Conservation (phyloP, 2,329 filamentous ascomycete species). For the Sporothrix inflata region DNA sequence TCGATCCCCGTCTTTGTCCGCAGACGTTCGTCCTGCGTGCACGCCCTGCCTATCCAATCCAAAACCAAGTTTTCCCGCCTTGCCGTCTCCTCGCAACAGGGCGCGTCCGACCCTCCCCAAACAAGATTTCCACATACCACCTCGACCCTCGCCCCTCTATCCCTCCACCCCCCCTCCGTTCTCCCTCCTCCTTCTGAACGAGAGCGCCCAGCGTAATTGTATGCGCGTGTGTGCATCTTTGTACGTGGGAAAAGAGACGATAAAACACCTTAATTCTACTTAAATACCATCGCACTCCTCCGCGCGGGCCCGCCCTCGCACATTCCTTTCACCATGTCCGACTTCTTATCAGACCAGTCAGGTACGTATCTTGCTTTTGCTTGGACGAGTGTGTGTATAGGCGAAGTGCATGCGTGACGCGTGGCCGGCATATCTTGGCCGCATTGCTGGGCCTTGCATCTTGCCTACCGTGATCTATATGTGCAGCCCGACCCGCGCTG, state of each 20-base stretch:
- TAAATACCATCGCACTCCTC: constrained; percentile 6
- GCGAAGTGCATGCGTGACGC: constrained; percentile 25
- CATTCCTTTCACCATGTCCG: constrained; percentile 29
- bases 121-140: constrained; percentile 11
- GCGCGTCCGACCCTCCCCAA: constrained; percentile 6
- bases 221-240: constrained; percentile 6
- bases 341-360: constrained; percentile 32
- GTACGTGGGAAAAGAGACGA: constrained; percentile 15
- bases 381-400: not conserved
- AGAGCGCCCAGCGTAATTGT: not conserved
- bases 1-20: constrained; percentile 25
- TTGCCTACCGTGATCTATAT: constrained; percentile 9
- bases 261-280: not conserved
- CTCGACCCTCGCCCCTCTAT: constrained; percentile 7
- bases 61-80: constrained; percentile 25
- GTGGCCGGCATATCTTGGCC: constrained; percentile 26
- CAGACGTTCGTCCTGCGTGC: constrained; percentile 9
- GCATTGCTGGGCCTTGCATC: constrained; percentile 7
- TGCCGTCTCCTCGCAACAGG: constrained; percentile 25
- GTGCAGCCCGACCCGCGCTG: not conserved
- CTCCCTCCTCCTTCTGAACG: not conserved
- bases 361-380: constrained; percentile 29
- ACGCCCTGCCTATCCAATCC: constrained; percentile 21
- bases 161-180: not conserved
- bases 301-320: constrained; percentile 13